These are phyloP conservation scores for Zhuliangozyma parablackwelliae DNA, from an alignment of 1,139 yeast genomes.

Conservation along the genomic window DNA sequence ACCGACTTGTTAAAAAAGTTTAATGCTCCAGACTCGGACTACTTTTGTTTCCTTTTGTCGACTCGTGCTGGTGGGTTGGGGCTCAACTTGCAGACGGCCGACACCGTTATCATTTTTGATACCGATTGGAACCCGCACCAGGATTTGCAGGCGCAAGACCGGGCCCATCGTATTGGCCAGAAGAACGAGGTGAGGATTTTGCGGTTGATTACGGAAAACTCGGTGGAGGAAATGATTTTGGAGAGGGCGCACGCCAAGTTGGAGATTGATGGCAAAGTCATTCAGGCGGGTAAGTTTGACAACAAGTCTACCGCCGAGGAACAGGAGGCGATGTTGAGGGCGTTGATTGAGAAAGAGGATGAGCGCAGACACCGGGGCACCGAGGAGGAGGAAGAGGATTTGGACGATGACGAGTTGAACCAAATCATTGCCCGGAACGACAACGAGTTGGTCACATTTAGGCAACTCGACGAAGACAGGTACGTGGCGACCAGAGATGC, in stretches of 20 bases:
- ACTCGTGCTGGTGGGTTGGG: constrained; percentile 92
- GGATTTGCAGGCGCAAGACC: constrained; percentile 86
- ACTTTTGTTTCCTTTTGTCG: constrained; percentile 72
- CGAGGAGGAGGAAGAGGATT: constrained; percentile 38
- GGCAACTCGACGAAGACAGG: constrained; percentile 55
- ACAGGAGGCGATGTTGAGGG: constrained; percentile 72
- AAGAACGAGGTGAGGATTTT: constrained; percentile 80
- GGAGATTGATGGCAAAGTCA: constrained; percentile 84
- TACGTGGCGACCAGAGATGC: constrained; percentile 36
- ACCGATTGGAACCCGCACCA: constrained; percentile 94
- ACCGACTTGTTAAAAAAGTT: constrained; percentile 62
- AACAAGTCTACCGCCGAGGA: constrained; percentile 79
- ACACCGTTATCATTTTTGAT: constrained; percentile 81
- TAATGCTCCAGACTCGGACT: constrained; percentile 69
- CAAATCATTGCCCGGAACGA: constrained; percentile 69
- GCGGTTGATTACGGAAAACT: constrained; percentile 73
- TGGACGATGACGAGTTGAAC: constrained; percentile 70
- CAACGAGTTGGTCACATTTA: constrained; percentile 50
- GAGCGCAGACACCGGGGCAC: constrained; percentile 41
- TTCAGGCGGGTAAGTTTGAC: constrained; percentile 85
- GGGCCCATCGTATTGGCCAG: constrained; percentile 90
- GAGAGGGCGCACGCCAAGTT: constrained; percentile 80
- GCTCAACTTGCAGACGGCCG: constrained; percentile 80
- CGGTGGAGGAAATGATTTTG: constrained; percentile 78
- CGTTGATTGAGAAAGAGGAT: constrained; percentile 69